Percentiles rank a stretch among this genome's conserved stretches.
Conservation (phyloP, 2,329 filamentous ascomycete genomes). For the Paraphaeosphaeria sporulosa region DNA sequence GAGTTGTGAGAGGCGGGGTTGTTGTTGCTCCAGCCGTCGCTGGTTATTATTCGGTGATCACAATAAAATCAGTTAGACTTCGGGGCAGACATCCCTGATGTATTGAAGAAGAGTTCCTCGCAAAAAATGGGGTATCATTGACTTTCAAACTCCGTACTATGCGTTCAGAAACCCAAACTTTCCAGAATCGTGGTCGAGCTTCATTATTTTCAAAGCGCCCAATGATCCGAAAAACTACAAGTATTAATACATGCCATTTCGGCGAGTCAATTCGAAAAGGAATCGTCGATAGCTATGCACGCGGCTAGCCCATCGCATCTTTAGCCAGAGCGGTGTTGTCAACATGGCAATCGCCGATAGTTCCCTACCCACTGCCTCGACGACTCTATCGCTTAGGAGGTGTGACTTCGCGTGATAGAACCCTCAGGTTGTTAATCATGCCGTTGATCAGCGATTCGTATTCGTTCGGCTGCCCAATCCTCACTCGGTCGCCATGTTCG, state of each 20-base stretch:
- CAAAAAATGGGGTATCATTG: constrained; percentile 39
- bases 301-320: neutral
- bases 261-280: neutral
- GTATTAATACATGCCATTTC: constrained; percentile 20
- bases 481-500: constrained; percentile 68
- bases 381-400: constrained; percentile 12
- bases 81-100: neutral
- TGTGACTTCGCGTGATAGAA: constrained; percentile 47
- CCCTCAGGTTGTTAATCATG: constrained; percentile 71
- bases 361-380: neutral
- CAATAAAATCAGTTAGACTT: neutral
- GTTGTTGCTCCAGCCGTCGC: neutral
- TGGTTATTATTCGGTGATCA: neutral
- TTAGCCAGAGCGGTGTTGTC: neutral
- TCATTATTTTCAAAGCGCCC: neutral
- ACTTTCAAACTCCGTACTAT: constrained; percentile 15
- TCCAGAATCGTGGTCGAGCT: neutral
- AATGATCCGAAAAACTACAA: neutral
- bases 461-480: constrained; percentile 54
- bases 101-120: neutral
- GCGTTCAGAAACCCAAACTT: constrained; percentile 8
- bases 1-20: constrained; percentile 1
- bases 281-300: neutral
- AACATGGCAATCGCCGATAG: neutral
- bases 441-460: constrained; percentile 74